phyloP scores from a whole-genome alignment of 2,329 filamentous ascomycete genomes.

The Ilyonectria destructans region DNA sequence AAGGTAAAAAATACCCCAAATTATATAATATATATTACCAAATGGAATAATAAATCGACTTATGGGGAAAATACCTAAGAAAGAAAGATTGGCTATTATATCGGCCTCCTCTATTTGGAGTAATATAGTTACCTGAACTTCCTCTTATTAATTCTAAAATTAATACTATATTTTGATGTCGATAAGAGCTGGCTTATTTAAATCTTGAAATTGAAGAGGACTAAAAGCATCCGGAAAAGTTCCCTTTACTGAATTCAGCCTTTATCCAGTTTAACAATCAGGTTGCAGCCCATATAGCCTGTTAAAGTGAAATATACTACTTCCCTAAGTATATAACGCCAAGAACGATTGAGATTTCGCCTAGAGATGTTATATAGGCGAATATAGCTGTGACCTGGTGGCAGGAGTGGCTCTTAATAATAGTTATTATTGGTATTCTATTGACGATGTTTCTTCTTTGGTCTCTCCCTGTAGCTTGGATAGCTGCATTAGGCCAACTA shows the following conservation, averaged over 20 bases:
- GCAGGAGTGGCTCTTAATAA: slow-evolving; percentile 84
- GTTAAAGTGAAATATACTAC: slow-evolving; percentile 91
- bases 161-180: slow-evolving; percentile 93
- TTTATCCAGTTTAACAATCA: slow-evolving; percentile 99
- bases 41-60: slow-evolving; percentile 62
- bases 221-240: slow-evolving; percentile 87
- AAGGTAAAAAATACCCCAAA: slow-evolving; percentile 72
- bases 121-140: slow-evolving; percentile 83
- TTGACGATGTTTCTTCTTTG: slow-evolving; percentile 86
- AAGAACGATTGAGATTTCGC: slow-evolving; percentile 91
- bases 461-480: slow-evolving; percentile 92
- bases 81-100: slow-evolving; percentile 89
- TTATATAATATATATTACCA: slow-evolving; percentile 75
- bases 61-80: slow-evolving; percentile 88
- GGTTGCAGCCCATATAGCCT: slow-evolving; percentile 66
- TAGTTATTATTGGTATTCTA: slow-evolving; percentile 76
- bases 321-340: slow-evolving; percentile 94
- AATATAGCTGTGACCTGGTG: slow-evolving; percentile 98
- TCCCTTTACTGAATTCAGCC: slow-evolving; percentile 93
- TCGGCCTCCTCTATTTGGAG: slow-evolving; percentile 75
- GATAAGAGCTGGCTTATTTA: slow-evolving; percentile 86
- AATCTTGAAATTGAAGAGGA: slow-evolving; percentile 94
- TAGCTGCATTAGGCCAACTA: slow-evolving; percentile 85
- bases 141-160: slow-evolving; percentile 89
- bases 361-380: slow-evolving; percentile 94